These are phyloP conservation scores for Boletus sp. DNA, from an alignment of 1,284 basidiomycete species.

Conservation along the genomic window DNA sequence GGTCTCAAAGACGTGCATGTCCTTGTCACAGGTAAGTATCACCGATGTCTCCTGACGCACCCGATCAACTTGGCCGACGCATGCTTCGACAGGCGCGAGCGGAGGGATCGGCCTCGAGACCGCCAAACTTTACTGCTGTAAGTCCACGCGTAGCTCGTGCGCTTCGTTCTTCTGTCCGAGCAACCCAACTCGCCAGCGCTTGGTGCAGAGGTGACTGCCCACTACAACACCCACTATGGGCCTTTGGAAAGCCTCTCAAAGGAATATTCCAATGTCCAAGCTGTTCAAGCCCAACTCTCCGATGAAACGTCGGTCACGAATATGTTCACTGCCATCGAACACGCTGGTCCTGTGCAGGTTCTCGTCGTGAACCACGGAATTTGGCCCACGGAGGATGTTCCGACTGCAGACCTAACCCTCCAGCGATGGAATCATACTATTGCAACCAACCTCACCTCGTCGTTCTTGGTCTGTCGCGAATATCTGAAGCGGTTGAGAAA, in stretches of 20 bases:
- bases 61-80: not conserved
- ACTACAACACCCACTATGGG: slow-evolving; percentile 57
- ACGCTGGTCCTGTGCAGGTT: slow-evolving; percentile 48
- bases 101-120: slow-evolving; percentile 66
- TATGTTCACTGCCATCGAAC: slow-evolving; percentile 39
- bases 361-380: slow-evolving; percentile 66
- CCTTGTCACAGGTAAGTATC: slow-evolving; percentile 36
- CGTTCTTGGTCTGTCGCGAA: slow-evolving; percentile 63
- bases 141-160: slow-evolving; percentile 12
- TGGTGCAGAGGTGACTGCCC: slow-evolving; percentile 68
- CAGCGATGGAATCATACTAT: slow-evolving; percentile 64
- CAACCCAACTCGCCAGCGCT: slow-evolving; percentile 42
- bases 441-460: slow-evolving; percentile 60
- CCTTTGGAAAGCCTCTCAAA: slow-evolving; percentile 43
- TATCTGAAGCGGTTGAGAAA: slow-evolving; percentile 50
- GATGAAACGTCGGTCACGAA: slow-evolving; percentile 49
- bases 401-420: slow-evolving; percentile 57
- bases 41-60: not conserved
- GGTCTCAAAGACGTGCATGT: slow-evolving; percentile 37
- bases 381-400: slow-evolving; percentile 44
- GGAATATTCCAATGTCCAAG: slow-evolving; percentile 37
- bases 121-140: slow-evolving; percentile 50
- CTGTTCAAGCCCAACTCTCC: slow-evolving; percentile 56
- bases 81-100: slow-evolving; percentile 47
- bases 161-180: not conserved